A percentile compares a stretch with the other conserved stretches of the same genome.
Evolutionary conservation across 345 rosid genomes (phyloP).

Genomic region (Litchi chinensis): DNA sequence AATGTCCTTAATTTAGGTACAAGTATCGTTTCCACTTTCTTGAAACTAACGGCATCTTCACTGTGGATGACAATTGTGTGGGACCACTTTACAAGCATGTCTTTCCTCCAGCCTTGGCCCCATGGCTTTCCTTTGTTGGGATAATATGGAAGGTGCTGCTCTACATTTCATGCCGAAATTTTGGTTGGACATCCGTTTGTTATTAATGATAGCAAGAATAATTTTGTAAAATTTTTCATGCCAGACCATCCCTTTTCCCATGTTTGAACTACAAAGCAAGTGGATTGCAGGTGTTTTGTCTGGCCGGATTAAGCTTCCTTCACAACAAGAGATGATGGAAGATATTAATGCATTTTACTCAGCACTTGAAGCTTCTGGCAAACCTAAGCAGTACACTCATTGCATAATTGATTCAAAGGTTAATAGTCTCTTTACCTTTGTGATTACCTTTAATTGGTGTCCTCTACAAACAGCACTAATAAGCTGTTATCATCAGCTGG

Average conservation of each 20-base stretch:
- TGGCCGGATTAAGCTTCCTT: conserved; percentile 65
- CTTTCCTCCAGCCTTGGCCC: conserved; percentile 72
- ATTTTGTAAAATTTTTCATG: neutral
- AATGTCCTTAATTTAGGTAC: conserved; percentile 44
- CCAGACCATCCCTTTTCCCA: conserved; percentile 63
- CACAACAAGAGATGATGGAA: conserved; percentile 62
- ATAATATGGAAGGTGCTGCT: conserved; percentile 65
- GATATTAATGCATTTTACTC: conserved; percentile 52
- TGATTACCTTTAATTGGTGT: no score
- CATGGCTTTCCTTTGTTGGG: conserved; percentile 78
- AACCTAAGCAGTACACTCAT: conserved; percentile 72
- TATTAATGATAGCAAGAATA: neutral
- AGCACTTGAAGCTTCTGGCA: conserved; percentile 53
- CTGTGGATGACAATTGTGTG: conserved; percentile 72
- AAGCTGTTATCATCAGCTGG: neutral
- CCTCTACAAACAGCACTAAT: neutral
- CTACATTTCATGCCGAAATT: neutral
- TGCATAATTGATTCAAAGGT: neutral
- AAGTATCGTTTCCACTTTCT: conserved; percentile 86
- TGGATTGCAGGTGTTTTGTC: conserved; percentile 86
- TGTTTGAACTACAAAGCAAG: conserved; percentile 79
- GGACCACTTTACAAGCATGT: conserved; percentile 79
- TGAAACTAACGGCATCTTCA: conserved; percentile 63
- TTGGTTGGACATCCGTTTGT: neutral
- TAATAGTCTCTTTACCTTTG: neutral